Base-by-base conservation (phyloP, 805 yeast species). In the Barnettozyma siamensis region DNA sequence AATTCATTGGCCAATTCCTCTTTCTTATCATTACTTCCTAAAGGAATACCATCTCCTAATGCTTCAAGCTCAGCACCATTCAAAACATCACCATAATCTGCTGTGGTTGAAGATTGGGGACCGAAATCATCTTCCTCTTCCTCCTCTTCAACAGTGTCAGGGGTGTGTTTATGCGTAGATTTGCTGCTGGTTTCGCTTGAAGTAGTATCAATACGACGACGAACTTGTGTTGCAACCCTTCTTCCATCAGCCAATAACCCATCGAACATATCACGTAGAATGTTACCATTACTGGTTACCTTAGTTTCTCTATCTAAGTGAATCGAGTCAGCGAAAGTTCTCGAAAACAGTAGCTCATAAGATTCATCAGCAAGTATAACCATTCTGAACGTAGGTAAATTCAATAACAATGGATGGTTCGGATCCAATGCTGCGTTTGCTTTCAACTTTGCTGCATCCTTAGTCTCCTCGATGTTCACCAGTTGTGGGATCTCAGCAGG, bases 311-410 rank as follows among this genome's bases (percentile, higher is more conserved):
- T 73, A 42, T 76, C 73, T 36, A 86, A 69, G 55, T 84, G 87
- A 38, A 86, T 72, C 0, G 91, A 75, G n/a, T 69, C 60, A 42
- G 83, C 72, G 27, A 88, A 66, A 0, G 88, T 82, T 20, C 70
- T 66, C 12, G 86, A 71, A 64, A 93, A 93, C 46, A 91, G 78
- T 31, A 83, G 67, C 60, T 93, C 98, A 51, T 88, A 83, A 0
- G 96, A 85, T 55, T 88, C 98, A 59, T 89, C 96, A 0, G 98
- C 97, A 6, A 91, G 67, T 6, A 93, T 66, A 1, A 93, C 94
- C 99, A 91, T 91, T 47, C 98, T 69, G 65, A 91, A 91, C 0
- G 96, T 88, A 0, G 98, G 87, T 15, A 88, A 66, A 40, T 83
- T 85, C 39, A 89, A 71, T 43, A 66, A 77, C 9, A 82, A 78